Percentiles rank a stretch among this genome's conserved stretches.
phyloP scores from a whole-genome alignment of 75 land plant species.

The Chamaecyparis obtusa region DNA sequence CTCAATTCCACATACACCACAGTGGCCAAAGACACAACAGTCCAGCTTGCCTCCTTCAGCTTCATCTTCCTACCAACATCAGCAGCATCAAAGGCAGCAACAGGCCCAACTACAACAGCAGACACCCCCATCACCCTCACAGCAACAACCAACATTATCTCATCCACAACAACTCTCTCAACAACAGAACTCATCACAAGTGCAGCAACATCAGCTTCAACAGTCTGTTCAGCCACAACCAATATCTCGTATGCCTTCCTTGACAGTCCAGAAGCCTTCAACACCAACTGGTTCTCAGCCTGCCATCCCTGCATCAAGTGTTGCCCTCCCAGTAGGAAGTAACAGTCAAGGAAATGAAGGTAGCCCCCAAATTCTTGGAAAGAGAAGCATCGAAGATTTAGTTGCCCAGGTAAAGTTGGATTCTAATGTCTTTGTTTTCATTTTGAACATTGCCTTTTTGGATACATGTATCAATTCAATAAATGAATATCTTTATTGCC shows the following conservation, averaged over 20 bases:
- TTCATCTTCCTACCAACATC: constrained; percentile 48
- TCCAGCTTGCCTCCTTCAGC: constrained; percentile 25
- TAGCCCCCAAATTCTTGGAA: constrained; percentile 66
- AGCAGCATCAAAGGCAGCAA: constrained; percentile 30
- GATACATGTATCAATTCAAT: neutral
- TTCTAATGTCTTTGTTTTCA: neutral
- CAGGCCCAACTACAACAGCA: constrained; percentile 38
- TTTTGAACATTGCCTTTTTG: neutral
- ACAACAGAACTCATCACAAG: constrained; percentile 15
- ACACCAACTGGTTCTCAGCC: constrained; percentile 49
- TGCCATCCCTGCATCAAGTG: constrained; percentile 44
- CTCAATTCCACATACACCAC: constrained; percentile 30
- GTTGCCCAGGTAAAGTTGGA: constrained; percentile 63
- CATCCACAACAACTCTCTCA: constrained; percentile 39
- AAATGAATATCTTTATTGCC: neutral
- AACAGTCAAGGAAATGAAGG: constrained; percentile 56
- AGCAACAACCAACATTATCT: constrained; percentile 27
- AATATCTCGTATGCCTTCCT: constrained; percentile 33
- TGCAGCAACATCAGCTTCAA: constrained; percentile 17
- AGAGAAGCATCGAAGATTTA: constrained; percentile 81
- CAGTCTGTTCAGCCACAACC: constrained; percentile 29
- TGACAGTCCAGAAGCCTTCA: constrained; percentile 40
- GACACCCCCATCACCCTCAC: constrained; percentile 28
- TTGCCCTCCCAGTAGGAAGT: constrained; percentile 44
- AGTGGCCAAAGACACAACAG: constrained; percentile 47